Evolutionary conservation across 129 eudicot species (phyloP), one percentile per base, ranked within the genome.

Genomic region (Flaveria bidentis): DNA sequence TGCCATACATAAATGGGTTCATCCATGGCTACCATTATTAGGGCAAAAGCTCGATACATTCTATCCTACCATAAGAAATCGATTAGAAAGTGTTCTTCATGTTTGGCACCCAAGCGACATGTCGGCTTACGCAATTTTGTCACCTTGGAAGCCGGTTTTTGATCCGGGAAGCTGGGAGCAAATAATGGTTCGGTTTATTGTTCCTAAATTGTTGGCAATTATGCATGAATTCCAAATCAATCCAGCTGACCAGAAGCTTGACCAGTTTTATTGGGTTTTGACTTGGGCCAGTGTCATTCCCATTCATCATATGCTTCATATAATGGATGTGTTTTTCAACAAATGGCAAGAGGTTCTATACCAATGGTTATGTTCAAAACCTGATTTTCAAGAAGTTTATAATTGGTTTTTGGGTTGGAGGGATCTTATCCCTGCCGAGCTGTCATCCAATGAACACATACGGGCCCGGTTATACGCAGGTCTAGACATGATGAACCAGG

Each of bases 1-100:
- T 20, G 90, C 97, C 2, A 88, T 93, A 39, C 98, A 93, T 84
- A 82, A 82, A 5, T 93, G 98, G 98, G 86, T 93, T 60, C 97
- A 90, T 81, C 98, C 98, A 7, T 92, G 96, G 98, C 76, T 92
- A 57, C 96, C 96, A 0, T 75, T 86, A 76, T 73, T 92, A 56
- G 92, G 98, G 0, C 84, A 83, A 25, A 87, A 81, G 79, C 77
- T 90, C 5, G 96, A 87, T 80, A 66, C 69, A 15, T 77, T 86
- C 42, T 83, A 88, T 74, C 86, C 83, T 69, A 77, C 86, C 1
- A 91, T 91, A 55, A 87, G 94, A n/a, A 50, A 36, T 46, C 85
- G 87, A 69, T 73, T 92, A n/a, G 96, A 84, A 25, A 81, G 85
- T 45, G 96, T 82, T 53, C 90, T 92, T 69, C 93, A 85, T 72